A percentile compares a stretch with the other conserved stretches of the same genome.
Conservation (phyloP, 768 basidiomycete species). For the Leucosporidium yakuticum region DNA sequence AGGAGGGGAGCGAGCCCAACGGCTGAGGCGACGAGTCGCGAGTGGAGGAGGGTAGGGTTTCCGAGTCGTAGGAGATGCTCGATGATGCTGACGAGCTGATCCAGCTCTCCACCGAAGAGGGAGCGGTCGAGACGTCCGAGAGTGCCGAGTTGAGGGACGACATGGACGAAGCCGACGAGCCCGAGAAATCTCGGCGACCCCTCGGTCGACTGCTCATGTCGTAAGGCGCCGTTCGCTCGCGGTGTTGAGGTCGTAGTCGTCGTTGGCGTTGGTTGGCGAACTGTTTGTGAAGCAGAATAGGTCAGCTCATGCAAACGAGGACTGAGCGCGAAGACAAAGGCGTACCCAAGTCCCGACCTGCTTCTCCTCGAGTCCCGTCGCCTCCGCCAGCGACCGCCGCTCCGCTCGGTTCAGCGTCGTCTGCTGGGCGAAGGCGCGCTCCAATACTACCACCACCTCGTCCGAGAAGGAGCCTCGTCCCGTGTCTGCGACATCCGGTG, state of each 20-base stretch:
- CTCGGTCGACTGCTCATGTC: neutral
- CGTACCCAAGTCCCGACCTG: neutral
- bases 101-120: neutral
- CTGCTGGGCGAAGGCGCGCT: neutral
- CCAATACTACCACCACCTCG: neutral
- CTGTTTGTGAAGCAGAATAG: neutral
- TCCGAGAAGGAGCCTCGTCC: neutral
- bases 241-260: neutral
- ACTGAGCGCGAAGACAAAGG: no score
- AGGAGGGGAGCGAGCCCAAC: neutral
- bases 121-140: neutral
- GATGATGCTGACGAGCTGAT: no score
- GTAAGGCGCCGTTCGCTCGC: neutral
- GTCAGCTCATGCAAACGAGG: neutral
- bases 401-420: neutral
- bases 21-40: neutral
- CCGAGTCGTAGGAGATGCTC: no score
- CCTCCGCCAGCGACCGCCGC: neutral
- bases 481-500: neutral
- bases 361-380: neutral
- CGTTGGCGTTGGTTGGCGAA: neutral
- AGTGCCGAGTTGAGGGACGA: neutral
- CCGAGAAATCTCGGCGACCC: no score
- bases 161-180: neutral
- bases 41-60: neutral